A percentile compares a stretch with the other conserved stretches of the same genome.
phyloP scores from a whole-genome alignment of 192 early-diverging fungal species.

The Podila clonocystis region DNA sequence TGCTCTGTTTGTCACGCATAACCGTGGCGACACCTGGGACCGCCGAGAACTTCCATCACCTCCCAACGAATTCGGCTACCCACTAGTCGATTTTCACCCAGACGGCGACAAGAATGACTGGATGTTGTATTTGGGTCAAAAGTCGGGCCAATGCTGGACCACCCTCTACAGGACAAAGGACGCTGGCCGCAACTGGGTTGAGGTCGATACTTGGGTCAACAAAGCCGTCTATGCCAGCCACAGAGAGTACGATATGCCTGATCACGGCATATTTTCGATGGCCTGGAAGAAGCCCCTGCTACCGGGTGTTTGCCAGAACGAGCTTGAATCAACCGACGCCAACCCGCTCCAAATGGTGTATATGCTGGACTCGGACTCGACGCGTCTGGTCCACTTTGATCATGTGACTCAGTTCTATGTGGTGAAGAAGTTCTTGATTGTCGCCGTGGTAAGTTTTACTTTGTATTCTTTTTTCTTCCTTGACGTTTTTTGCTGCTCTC shows the following conservation, averaged over 20 bases:
- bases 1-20: constrained; percentile 61
- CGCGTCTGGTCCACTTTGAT: constrained; percentile 57
- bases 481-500: background rate
- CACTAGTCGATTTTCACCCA: constrained; percentile 90
- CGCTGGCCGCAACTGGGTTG: constrained; percentile 76
- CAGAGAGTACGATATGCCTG: constrained; percentile 62
- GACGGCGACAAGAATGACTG: constrained; percentile 78
- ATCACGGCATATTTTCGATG: constrained; percentile 71
- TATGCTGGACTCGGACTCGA: constrained; percentile 51
- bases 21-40: constrained; percentile 69
- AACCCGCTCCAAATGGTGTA: constrained; percentile 80
- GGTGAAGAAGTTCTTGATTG: constrained; percentile 76
- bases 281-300: constrained; percentile 47
- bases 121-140: constrained; percentile 83
- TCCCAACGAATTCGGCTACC: constrained; percentile 75
- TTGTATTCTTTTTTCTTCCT: background rate
- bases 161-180: constrained; percentile 77
- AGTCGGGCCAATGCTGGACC: constrained; percentile 69
- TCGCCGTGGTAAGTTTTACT: constrained; percentile 57
- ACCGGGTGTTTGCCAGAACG: constrained; percentile 67
- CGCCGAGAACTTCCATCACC: constrained; percentile 58
- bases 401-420: constrained; percentile 81
- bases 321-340: constrained; percentile 52
- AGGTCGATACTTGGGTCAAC: constrained; percentile 81
- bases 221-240: constrained; percentile 87